A percentile compares a stretch with the other conserved stretches of the same genome.
phyloP scores from a whole-genome alignment of 2,329 filamentous ascomycete genomes.

The Beauveria sp. region DNA sequence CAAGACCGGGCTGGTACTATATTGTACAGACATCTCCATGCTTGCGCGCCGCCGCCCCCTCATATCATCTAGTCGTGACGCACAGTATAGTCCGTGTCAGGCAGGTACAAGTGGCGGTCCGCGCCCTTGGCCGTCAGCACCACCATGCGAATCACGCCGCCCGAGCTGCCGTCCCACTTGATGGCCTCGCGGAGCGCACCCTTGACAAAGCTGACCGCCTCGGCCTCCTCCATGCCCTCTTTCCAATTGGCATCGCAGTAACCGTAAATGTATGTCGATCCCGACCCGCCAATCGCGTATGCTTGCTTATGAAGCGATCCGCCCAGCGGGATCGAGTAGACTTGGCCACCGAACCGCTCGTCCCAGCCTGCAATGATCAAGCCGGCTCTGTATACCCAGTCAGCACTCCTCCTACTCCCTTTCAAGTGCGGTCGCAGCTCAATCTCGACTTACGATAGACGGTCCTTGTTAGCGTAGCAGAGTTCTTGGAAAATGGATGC shows the following conservation, averaged over 20 bases:
- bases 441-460: constrained; percentile 60
- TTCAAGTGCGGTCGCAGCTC: not conserved
- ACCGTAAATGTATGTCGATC: constrained; percentile 98
- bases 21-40: constrained; percentile 19
- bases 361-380: constrained; percentile 99
- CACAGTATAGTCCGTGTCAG: constrained; percentile 79
- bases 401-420: constrained; percentile 9
- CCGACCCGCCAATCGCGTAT: constrained; percentile 92
- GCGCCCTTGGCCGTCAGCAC: constrained; percentile 87
- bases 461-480: constrained; percentile 96
- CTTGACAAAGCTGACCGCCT: constrained; percentile 90
- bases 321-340: constrained; percentile 94
- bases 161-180: constrained; percentile 98
- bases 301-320: constrained; percentile 96
- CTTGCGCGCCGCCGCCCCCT: constrained; percentile 8
- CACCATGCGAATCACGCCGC: constrained; percentile 96
- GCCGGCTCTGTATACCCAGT: constrained; percentile 58
- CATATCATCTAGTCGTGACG: constrained; percentile 49
- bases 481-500: constrained; percentile 96
- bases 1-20: constrained; percentile 14
- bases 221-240: constrained; percentile 87
- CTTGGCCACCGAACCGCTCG: constrained; percentile 86
- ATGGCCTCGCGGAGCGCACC: constrained; percentile 86
- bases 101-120: constrained; percentile 89
- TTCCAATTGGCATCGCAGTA: constrained; percentile 96